Evolutionary conservation across 1,284 basidiomycete genomes (phyloP).

Genomic region (Ceratorhiza oryzae-sativae): DNA sequence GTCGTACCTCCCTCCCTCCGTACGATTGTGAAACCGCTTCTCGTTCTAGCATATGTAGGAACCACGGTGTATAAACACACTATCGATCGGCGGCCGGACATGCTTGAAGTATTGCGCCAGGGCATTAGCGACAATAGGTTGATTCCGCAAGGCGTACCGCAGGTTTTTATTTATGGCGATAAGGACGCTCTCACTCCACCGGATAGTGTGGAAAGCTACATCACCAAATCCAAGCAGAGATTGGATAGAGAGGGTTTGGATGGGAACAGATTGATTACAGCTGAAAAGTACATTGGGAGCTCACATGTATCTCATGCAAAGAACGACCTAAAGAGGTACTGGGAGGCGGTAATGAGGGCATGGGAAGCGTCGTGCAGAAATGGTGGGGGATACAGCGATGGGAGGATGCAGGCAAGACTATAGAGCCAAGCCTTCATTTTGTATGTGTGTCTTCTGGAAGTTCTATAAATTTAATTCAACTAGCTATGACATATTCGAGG

Average conservation of each 20-base stretch:
- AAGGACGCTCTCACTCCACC: not conserved
- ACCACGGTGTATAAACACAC: not conserved
- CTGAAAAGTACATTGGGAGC: conserved; percentile 14
- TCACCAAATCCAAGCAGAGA: not conserved
- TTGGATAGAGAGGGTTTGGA: not conserved
- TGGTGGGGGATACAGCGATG: not conserved
- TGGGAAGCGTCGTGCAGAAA: conserved; percentile 14
- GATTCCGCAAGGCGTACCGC: conserved; percentile 6
- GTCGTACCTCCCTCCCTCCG: not conserved
- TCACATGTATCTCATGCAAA: conserved; percentile 23
- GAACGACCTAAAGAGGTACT: conserved; percentile 11
- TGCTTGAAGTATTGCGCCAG: not conserved
- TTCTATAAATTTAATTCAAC: too few relatives aligned
- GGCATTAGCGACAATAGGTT: conserved; percentile 7
- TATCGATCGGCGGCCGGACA: not conserved
- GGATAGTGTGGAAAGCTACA: conserved; percentile 5
- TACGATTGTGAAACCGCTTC: not conserved
- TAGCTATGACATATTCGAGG: too few relatives aligned
- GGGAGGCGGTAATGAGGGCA: conserved; percentile 4
- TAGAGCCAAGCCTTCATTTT: not conserved
- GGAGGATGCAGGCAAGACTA: not conserved
- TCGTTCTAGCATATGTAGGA: not conserved
- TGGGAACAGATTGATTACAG: not conserved
- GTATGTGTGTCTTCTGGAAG: not conserved
- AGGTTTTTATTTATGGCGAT: conserved; percentile 21